These are phyloP conservation scores for Brasilioporus rufonigricans DNA, from an alignment of 768 basidiomycete species.

Conservation along the genomic window DNA sequence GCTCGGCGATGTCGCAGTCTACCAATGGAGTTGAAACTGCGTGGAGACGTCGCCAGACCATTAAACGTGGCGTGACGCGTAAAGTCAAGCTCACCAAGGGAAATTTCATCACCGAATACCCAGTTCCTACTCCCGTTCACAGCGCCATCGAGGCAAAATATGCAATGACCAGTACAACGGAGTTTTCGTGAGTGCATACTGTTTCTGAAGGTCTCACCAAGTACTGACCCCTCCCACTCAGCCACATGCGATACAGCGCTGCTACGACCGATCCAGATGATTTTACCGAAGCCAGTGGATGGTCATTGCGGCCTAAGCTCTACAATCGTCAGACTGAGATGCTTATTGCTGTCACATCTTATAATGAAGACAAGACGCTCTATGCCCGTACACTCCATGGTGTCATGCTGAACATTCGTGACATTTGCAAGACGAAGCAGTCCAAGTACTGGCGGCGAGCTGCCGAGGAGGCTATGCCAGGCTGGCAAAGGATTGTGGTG, in stretches of 20 bases:
- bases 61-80: constrained; percentile 91
- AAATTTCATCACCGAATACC: constrained; percentile 88
- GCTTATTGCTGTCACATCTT: constrained; percentile 91
- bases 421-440: constrained; percentile 95
- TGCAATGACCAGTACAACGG: constrained; percentile 68
- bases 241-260: constrained; percentile 92
- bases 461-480: constrained; percentile 80
- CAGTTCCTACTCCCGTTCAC: constrained; percentile 80
- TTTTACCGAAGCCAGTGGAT: constrained; percentile 76
- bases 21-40: constrained; percentile 59
- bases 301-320: constrained; percentile 77
- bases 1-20: constrained; percentile 50
- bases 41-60: constrained; percentile 79
- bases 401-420: constrained; percentile 96
- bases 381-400: constrained; percentile 91
- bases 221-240: constrained; percentile 16
- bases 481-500: constrained; percentile 90
- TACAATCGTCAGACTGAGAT: constrained; percentile 92
- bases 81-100: constrained; percentile 92
- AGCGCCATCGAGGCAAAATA: constrained; percentile 83
- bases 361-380: constrained; percentile 92
- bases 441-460: constrained; percentile 87
- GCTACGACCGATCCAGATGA: constrained; percentile 92
- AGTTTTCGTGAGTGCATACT: constrained; percentile 74
- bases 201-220: neutral